Base-by-base conservation (phyloP, 805 yeast species). In the Wickerhamiella spandovensis region DNA sequence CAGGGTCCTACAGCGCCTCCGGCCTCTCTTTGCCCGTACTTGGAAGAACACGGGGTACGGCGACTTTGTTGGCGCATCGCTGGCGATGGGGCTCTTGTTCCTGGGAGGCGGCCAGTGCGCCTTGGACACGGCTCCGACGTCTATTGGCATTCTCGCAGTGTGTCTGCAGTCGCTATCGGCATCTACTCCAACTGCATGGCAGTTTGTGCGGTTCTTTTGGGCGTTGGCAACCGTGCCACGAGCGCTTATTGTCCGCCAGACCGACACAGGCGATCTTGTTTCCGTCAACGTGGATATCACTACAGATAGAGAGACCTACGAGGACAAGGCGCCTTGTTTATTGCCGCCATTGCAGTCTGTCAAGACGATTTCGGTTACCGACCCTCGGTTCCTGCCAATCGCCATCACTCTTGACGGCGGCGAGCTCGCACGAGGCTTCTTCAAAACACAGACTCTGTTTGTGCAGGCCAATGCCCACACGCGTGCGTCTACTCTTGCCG, bases 71-170 rank as follows among this genome's bases (percentile, higher is more conserved):
- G 84, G 89, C 0, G 39, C 81, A 1, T 86, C 84, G 58, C 75
- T 85, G 70, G 84, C 95, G 0, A 65, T 92, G 38, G 99, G 99
- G 1, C 79, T 90, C 58, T 68, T 90, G 49, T 89, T 90, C 61
- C 64, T 92, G 37, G 96, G 96, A 0, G 92, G 95, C 1, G 96
- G 97, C 0, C 96, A 87, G 62, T 87, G 79, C 64, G 88, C 95
- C 0, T 75, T 92, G 51, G 72, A 77, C 38, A 74, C 66, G 7
- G 76, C 83, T 2, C 74, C 77, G 50, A 69, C 82, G 58, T 78
- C 86, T 1, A 68, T 81, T 49, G 95, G 89, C 0, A 64, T 82
- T 2, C 71, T 92, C 57, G 67, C 87, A 0, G 69, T 84, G n/a
- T 79, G 86, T 56, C 97, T 97, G 2, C 70, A 81, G 2, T 81